Conservation (phyloP, 768 basidiomycete genomes). For the Vararia minispora region DNA sequence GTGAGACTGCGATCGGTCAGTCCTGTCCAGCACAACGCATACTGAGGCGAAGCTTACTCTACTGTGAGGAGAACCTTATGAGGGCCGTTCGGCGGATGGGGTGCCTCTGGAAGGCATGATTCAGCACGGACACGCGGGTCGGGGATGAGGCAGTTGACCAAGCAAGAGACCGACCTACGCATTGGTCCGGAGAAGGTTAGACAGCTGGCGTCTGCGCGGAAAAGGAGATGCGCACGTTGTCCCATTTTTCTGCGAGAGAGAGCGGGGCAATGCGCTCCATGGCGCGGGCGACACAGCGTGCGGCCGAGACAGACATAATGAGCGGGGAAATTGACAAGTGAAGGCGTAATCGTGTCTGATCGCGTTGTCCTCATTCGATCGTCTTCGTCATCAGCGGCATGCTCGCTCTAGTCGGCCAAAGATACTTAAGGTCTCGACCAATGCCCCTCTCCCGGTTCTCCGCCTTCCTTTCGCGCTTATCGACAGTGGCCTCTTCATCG, state of each 20-base stretch:
- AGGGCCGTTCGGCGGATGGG: conserved; percentile 19
- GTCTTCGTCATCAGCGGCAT: background rate
- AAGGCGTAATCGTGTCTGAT: background rate
- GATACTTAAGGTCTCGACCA: conserved; percentile 8
- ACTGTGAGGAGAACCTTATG: conserved; percentile 30
- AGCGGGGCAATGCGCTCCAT: conserved; percentile 86
- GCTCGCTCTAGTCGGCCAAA: background rate
- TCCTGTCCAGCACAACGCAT: background rate
- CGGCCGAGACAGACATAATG: conserved; percentile 21
- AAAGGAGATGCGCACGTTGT: conserved; percentile 58
- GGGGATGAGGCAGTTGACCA: conserved; percentile 15
- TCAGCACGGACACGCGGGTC: background rate
- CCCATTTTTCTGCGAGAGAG: conserved; percentile 82
- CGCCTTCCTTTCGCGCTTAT: conserved; percentile 10
- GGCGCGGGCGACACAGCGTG: conserved; percentile 47
- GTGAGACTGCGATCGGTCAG: conserved; percentile 44
- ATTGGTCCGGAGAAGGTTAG: conserved; percentile 8
- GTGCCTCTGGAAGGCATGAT: conserved; percentile 21
- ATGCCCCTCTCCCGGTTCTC: conserved; percentile 16
- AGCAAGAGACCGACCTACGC: conserved; percentile 21
- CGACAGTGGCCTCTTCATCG: conserved; percentile 21
- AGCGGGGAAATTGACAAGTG: background rate
- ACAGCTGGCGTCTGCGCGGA: conserved; percentile 9
- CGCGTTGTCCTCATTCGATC: background rate
- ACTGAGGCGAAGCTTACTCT: conserved; percentile 22